These are phyloP conservation scores for Plasmodium ovale DNA, from an alignment of 169 alveolate species.

Conservation along the genomic window DNA sequence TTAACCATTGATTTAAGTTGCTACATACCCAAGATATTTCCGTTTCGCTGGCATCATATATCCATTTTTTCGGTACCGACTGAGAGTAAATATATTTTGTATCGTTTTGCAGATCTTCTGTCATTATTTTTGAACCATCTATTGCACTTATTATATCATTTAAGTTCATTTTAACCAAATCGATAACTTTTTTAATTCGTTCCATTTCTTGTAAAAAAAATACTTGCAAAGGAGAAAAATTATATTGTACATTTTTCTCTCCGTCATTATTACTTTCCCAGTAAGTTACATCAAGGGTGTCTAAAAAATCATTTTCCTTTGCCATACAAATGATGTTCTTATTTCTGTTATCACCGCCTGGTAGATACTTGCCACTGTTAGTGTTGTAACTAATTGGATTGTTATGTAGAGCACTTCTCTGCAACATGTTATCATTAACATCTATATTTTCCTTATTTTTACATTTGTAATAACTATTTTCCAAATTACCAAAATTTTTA, in stretches of 20 bases:
- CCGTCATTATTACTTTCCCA: slow-evolving; percentile 74
- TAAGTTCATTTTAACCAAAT: slow-evolving; percentile 92
- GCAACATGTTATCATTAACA: slow-evolving; percentile 38
- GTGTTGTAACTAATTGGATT: slow-evolving; percentile 91
- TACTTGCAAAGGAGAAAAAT: slow-evolving; percentile 94
- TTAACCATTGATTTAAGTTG: slow-evolving; percentile 95
- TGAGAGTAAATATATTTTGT: slow-evolving; percentile 91
- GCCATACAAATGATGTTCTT: slow-evolving; percentile 9
- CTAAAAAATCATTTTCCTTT: slow-evolving; percentile 47
- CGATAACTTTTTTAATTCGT: slow-evolving; percentile 94
- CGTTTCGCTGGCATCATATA: slow-evolving; percentile 96
- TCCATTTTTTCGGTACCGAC: slow-evolving; percentile 94
- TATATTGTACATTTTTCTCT: slow-evolving; percentile 62
- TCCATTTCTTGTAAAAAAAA: slow-evolving; percentile 96
- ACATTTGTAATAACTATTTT: slow-evolving; percentile 27
- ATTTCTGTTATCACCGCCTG: slow-evolving; percentile 80
- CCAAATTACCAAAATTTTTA: slow-evolving; percentile 47
- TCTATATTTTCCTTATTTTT: slow-evolving; percentile 42
- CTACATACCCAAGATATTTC: slow-evolving; percentile 97
- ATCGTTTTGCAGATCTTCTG: slow-evolving; percentile 93
- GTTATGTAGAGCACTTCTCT: slow-evolving; percentile 87
- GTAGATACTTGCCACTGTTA: slow-evolving; percentile 88
- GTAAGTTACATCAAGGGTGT: slow-evolving; percentile 29
- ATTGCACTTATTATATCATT: slow-evolving; percentile 93
- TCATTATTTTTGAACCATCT: slow-evolving; percentile 96